Evolutionary conservation across 208 protist genomes (phyloP), one percentile per base, ranked within the genome.

Genomic region (Leishmania aethiopica): DNA sequence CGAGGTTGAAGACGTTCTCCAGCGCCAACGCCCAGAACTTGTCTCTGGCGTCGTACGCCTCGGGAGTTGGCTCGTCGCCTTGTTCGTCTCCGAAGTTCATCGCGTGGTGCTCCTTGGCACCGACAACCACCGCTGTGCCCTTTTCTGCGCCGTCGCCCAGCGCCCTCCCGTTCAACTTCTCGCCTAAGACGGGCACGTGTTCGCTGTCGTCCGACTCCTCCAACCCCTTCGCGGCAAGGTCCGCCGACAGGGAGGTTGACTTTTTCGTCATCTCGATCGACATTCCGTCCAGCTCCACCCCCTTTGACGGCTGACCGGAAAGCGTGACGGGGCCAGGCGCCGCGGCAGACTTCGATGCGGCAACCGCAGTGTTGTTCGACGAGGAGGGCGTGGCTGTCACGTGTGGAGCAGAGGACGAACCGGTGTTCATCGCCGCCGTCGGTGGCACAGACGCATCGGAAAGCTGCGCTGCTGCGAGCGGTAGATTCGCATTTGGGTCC

Each of bases 1-100:
- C 90, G 17, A 97, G 86, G n/a, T 88, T 77, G 78, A 95, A 92
- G n/a, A 92, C 87, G 59, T 89, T 92, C 66, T 90, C 87, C 37
- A 97, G 74, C 42, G 89, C 84, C 67, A 95, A 83, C 15, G 88
- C 81, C 94, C 94, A 97, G 88, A 91, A 97, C 81, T 92, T 95
- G 84, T 83, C 64, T 0, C 15, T n/a, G 15, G 94, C 88, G 62
- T 92, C 77, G 78, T 97, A 97, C 19, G 40, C 42, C 49, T 90
- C 82, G 11, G 92, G 89, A 13, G 89, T 91, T 1, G 89, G 86
- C 78, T 93, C 93, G 55, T 90, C 84, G 47, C 89, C 88, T 75
- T 93, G 90, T 15, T 92, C 82, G 60, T 93, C 90, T 51, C 90
- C 90, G 72, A 91, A 91, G 79, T 80, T 88, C 84, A 93, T 83